Percentiles rank a stretch among this genome's conserved stretches.
These are phyloP conservation scores for Talaromyces sp. DNA, from an alignment of 2,329 filamentous ascomycete species.

Conservation along the genomic window DNA sequence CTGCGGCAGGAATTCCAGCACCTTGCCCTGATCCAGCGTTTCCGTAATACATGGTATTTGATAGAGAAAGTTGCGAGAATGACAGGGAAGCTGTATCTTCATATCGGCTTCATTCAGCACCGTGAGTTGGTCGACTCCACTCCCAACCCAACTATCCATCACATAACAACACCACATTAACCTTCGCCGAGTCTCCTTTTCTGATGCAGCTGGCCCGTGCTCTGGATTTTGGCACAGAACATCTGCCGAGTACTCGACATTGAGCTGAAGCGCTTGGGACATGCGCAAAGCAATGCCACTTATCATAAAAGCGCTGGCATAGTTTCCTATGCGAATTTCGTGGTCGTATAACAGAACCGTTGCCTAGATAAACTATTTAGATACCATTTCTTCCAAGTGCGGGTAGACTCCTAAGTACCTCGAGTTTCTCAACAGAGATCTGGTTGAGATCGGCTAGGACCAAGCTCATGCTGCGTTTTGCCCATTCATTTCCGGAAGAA, in stretches of 20 bases:
- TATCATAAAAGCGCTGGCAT: conserved; percentile 22
- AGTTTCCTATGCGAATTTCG: conserved; percentile 22
- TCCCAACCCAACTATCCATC: conserved; percentile 21
- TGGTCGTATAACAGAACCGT: conserved; percentile 23
- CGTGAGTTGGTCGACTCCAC: conserved; percentile 23
- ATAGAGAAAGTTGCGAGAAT: conserved; percentile 21
- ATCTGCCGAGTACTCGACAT: conserved; percentile 21
- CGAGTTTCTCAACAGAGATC: conserved; percentile 12
- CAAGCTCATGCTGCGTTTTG: background rate
- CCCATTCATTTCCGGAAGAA: background rate
- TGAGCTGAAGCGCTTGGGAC: conserved; percentile 24
- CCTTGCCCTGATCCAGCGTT: conserved; percentile 16
- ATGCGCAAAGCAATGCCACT: conserved; percentile 20
- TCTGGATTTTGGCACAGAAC: conserved; percentile 15
- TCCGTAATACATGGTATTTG: conserved; percentile 19
- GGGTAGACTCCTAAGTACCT: background rate
- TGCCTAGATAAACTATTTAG: conserved; percentile 5
- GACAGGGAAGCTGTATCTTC: conserved; percentile 18
- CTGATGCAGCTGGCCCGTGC: conserved; percentile 12
- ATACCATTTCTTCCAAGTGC: background rate
- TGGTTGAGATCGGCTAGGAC: conserved; percentile 13
- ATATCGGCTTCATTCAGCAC: conserved; percentile 20
- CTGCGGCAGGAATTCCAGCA: conserved; percentile 10
- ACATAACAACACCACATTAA: conserved; percentile 25
- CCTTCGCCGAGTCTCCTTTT: conserved; percentile 19